Evolutionary conservation across 768 basidiomycete species (phyloP), one percentile per base, ranked within the genome.

Genomic region (Paxillus involutus): DNA sequence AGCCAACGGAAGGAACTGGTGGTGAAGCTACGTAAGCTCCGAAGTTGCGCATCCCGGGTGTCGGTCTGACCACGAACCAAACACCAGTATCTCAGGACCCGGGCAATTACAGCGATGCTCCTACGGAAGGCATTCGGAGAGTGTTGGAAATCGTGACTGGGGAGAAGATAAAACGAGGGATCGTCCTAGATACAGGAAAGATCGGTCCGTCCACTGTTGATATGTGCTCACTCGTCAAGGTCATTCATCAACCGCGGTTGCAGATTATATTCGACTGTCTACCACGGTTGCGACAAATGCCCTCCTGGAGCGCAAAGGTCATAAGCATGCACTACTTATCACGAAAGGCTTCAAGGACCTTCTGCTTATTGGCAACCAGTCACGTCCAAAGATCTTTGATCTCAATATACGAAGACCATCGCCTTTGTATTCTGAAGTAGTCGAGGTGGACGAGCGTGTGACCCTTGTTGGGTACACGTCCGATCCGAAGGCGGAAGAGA

Each of bases 221-320:
- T 42, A 8, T 3, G 33, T 21, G 35, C 14, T 16, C n/a, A 12
- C 33, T 33, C n/a, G 14, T 3, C 26, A 13, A 21, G 40, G 9
- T n/a, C 49, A n/a, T 12, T 7, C 3, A 44, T 13, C 17, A 39
- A 21, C 32, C 32, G 43, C 41, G 26, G 29, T 33, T 44, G 11
- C 55, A 93, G 94, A 96, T 64, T 94, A 93, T 66, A 92, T 96
- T 58, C 84, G 94, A 16, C 75, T 96, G 8, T 94, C 91, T 0
- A 97, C 95, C 0, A 98, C 96, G 0, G 93, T 98, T 4, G 95
- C 94, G 0, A 98, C 96, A 16, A 98, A 98, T 63, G 95, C 96
- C 0, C 80, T 98, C 0, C 80, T 98, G 6, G 96, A 98, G 64
- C 86, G 96, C 44, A 95, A 96, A 70, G 96, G 96, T 1, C 89